Conservation (phyloP, 2,329 filamentous ascomycete genomes). For the Pseudodiploospora longispora region DNA sequence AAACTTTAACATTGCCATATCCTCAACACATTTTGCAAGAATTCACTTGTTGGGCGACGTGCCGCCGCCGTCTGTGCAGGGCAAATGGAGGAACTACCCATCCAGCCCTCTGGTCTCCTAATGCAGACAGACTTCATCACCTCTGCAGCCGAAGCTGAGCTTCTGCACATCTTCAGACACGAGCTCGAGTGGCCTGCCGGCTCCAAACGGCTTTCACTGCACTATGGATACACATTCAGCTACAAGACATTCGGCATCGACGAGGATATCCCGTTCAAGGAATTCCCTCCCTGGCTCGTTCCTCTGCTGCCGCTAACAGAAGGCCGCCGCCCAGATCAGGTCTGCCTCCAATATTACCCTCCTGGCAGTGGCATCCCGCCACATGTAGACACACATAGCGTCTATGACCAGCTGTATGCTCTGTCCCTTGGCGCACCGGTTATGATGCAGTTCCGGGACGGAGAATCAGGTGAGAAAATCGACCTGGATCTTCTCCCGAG, state of each 20-base stretch:
- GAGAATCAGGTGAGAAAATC: not conserved
- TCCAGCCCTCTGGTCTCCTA: too few species aligned
- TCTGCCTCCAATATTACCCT: conserved; percentile 53
- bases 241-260: conserved; percentile 52
- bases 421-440: conserved; percentile 4
- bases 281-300: conserved; percentile 36
- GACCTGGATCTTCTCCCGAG: conserved; percentile 4
- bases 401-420: conserved; percentile 6
- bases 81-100: too few species aligned
- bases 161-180: conserved; percentile 31
- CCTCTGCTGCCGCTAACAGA: conserved; percentile 39
- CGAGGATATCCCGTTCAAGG: conserved; percentile 33
- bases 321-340: conserved; percentile 42
- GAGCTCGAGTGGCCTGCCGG: conserved; percentile 38
- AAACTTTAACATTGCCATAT: too few species aligned
- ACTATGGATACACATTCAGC: conserved; percentile 50
- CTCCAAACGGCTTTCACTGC: conserved; percentile 39
- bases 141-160: conserved; percentile 5
- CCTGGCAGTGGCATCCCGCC: conserved; percentile 53
- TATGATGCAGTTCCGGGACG: conserved; percentile 4
- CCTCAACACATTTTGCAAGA: too few species aligned
- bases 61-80: too few species aligned
- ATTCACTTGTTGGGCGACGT: too few species aligned
- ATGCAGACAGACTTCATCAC: too few species aligned
- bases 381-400: conserved; percentile 48